Evolutionary conservation across 176 grass and related monocot species (phyloP).

Genomic region (Elymus sibiricus): DNA sequence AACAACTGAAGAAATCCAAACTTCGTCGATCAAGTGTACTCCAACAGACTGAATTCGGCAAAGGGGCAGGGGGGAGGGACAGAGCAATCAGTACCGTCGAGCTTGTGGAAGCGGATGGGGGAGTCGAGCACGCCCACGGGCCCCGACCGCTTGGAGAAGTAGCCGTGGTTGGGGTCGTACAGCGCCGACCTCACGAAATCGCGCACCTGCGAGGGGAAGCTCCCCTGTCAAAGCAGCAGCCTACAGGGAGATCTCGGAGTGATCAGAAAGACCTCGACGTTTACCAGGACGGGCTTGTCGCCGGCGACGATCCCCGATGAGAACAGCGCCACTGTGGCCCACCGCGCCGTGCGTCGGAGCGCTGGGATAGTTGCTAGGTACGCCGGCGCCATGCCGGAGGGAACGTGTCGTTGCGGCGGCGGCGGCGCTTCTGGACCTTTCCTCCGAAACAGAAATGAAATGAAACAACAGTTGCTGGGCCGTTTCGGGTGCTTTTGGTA

Average conservation of each 20-base stretch:
- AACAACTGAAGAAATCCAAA: background rate
- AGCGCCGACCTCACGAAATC: conserved; percentile 82
- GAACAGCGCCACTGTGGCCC: conserved; percentile 22
- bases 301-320: conserved; percentile 55
- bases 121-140: conserved; percentile 79
- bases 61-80: background rate
- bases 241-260: conserved; percentile 17
- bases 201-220: conserved; percentile 60
- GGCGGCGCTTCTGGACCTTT: conserved; percentile 18
- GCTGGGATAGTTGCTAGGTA: conserved; percentile 2
- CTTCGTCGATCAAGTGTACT: background rate
- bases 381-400: conserved; percentile 35
- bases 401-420: background rate
- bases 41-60: background rate
- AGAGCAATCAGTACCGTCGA: conserved; percentile 44
- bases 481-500: background rate
- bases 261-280: background rate
- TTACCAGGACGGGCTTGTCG: conserved; percentile 71
- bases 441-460: background rate
- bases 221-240: background rate
- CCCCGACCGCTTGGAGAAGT: conserved; percentile 81
- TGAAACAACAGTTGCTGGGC: background rate
- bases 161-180: conserved; percentile 79
- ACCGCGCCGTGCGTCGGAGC: conserved; percentile 22
- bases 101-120: conserved; percentile 79